These are phyloP conservation scores for Sistotremastrum suecicum DNA, from an alignment of 768 basidiomycete species.

Conservation along the genomic window DNA sequence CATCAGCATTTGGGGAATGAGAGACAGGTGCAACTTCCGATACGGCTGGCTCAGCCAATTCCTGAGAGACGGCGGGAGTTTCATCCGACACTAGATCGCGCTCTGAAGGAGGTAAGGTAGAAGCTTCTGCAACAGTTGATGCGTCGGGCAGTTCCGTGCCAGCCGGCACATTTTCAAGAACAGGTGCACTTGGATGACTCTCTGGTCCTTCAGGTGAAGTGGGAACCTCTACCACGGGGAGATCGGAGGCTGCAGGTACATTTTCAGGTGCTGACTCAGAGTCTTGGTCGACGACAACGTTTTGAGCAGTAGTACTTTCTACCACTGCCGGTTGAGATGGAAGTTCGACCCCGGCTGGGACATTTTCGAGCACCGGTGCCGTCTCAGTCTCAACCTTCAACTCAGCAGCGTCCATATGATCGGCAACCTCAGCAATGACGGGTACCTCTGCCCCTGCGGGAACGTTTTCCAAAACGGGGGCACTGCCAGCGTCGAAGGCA, in stretches of 20 bases:
- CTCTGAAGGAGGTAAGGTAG: too few species aligned
- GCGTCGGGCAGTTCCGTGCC: background rate
- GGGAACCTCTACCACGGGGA: constrained; percentile 1
- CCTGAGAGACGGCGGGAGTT: too few species aligned
- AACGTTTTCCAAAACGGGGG: background rate
- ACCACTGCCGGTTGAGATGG: too few species aligned
- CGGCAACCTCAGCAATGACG: background rate
- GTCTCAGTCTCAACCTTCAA: background rate
- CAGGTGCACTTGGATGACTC: background rate
- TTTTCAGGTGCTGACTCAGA: background rate
- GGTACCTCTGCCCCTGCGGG: background rate
- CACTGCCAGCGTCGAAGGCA: background rate
- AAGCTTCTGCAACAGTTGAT: background rate
- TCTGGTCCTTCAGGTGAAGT: background rate
- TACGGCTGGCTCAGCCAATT: too few species aligned
- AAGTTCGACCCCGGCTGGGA: too few species aligned
- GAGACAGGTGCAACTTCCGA: too few species aligned
- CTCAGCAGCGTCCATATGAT: background rate
- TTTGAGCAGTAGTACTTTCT: too few species aligned
- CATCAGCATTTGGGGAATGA: too few species aligned
- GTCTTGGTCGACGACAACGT: background rate
- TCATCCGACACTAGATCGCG: too few species aligned
- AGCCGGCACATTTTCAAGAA: background rate
- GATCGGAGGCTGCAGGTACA: background rate
- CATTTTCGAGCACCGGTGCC: background rate